Base-by-base conservation (phyloP, 208 protist genomes). In the Acanthamoeba castellanii region DNA sequence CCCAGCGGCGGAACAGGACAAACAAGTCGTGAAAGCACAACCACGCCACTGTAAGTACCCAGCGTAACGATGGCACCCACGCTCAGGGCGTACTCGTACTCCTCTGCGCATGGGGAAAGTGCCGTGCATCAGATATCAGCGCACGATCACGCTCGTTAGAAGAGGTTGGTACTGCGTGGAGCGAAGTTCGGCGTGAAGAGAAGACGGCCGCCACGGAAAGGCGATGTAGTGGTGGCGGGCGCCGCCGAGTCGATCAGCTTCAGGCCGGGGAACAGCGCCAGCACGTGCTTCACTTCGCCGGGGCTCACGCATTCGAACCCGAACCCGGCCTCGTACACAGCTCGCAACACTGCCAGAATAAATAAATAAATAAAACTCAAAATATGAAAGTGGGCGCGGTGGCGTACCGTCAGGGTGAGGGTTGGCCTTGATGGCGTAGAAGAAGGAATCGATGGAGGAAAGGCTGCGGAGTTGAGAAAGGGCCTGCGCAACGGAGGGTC, bases 161-260 rank as follows among this genome's bases (percentile, higher is more conserved):
- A 47, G 32, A 59, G 13, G 81, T 88, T 25, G 45, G 82, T 90
- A 90, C 88, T 45, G 32, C 93, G 72, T 8, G 52, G 32, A 7
- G 64, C 93, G 94, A 95, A 95, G 70, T 95, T 95, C 22, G 93
- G 93, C 14, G 93, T 95, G 72, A 95, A 95, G 34, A 95, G 93
- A 20, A 93, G 88, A 45, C 88, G 88, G 8, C 30, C 50, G 81
- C 82, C 82, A 32, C 55, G 55, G 59, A 66, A 90, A 4, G 50
- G 30, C 30, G 52, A 57, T 11, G 34, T 25, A 0, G 82, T 70
- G 9, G 82, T 27, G n/a, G 82, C 82, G 45, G 50, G 25, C 34
- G 81, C 81, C 25, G 82, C 47, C 22, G 82, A 13, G 37, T 78
- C 70, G 13, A 78, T 22, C 13, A 34, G 70, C 70, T 34, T 20